phyloP scores from a whole-genome alignment of 73 alveolate genomes.

The Paramecium pentaurelia region DNA sequence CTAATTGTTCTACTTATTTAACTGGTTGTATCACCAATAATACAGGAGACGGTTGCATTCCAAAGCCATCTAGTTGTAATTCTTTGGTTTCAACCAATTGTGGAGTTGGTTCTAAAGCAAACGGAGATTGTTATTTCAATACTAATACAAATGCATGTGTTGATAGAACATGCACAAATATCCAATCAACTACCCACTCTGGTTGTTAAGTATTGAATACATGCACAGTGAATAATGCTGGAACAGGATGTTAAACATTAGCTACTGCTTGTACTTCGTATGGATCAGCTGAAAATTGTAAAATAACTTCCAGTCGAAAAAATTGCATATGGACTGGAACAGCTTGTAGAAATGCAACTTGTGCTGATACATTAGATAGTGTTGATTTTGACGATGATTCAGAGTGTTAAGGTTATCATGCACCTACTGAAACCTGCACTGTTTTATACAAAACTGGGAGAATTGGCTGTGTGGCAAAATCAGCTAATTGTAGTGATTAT shows the following conservation, averaged over 20 bases:
- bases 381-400: background rate
- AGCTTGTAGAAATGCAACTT: background rate
- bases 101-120: background rate
- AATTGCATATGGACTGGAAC: background rate
- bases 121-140: background rate
- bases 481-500: background rate
- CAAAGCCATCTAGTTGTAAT: background rate
- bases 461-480: background rate
- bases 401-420: background rate
- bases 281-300: background rate
- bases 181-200: background rate
- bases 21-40: background rate
- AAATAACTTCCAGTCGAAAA: background rate
- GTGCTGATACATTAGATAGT: background rate
- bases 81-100: background rate
- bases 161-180: background rate
- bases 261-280: background rate
- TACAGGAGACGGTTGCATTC: background rate
- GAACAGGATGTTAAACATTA: background rate
- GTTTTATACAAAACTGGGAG: background rate
- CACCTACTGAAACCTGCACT: background rate
- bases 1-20: background rate
- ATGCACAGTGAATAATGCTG: background rate
- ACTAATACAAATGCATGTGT: background rate
- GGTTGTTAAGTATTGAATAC: background rate